Percentiles rank a stretch among this genome's conserved stretches.
Evolutionary conservation across 805 yeast genomes (phyloP).

Genomic region (Candida andamanensis): DNA sequence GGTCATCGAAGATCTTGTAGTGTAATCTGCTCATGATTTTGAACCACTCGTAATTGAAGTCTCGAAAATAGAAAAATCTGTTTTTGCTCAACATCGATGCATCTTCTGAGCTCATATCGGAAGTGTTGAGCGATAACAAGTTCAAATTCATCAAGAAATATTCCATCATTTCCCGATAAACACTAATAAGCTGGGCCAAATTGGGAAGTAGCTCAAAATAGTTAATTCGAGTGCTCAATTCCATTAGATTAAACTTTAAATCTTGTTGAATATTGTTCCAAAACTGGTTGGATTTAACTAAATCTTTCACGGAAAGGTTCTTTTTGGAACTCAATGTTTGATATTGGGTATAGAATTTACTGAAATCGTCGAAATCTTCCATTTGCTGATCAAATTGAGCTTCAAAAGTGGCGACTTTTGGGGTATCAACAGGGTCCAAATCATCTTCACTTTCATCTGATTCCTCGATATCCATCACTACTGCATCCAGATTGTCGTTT

Average conservation of each 20-base stretch:
- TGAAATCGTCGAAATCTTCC: slow-evolving; percentile 1
- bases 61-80: slow-evolving; percentile 18
- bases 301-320: slow-evolving; percentile 5
- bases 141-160: slow-evolving; percentile 16
- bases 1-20: slow-evolving; percentile 12
- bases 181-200: slow-evolving; percentile 13
- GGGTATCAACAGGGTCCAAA: background rate
- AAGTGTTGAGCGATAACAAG: slow-evolving; percentile 2
- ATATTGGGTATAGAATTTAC: slow-evolving; percentile 6
- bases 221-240: slow-evolving; percentile 8
- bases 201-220: slow-evolving; percentile 18
- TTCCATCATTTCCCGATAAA: slow-evolving; percentile 20
- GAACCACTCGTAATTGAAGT: slow-evolving; percentile 18
- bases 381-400: too few relatives aligned
- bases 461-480: background rate
- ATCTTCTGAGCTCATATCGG: slow-evolving; percentile 5
- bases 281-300: slow-evolving; percentile 16
- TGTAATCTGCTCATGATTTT: slow-evolving; percentile 15
- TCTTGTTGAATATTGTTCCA: slow-evolving; percentile 31
- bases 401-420: too few relatives aligned
- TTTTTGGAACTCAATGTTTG: background rate
- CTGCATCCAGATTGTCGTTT: slow-evolving; percentile 3
- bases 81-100: slow-evolving; percentile 5
- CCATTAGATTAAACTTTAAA: slow-evolving; percentile 17
- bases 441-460: slow-evolving; percentile 2